Evolutionary conservation across 371 early-diverging fungal genomes (phyloP), one percentile per base, ranked within the genome.

Genomic region (Choanephora cucurbitarum): DNA sequence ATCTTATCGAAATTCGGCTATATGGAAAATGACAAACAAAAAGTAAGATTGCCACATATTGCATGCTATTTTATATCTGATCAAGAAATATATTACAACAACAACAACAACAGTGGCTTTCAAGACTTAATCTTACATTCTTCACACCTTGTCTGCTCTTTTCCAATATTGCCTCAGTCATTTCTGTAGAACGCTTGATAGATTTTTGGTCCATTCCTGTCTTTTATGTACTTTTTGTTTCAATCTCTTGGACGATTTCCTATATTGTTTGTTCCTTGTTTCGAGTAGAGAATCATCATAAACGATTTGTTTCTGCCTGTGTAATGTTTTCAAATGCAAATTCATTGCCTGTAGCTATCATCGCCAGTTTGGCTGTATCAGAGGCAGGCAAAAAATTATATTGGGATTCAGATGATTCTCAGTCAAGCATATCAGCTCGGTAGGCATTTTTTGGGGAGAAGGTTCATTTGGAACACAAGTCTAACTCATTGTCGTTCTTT

Each of bases 241-340:
- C 49, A 4, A 45, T 74, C 1, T 60, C 64, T 6, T 76, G 52
- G 45, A 18, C 41, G 8, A 17, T 57, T 5, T 56, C 65, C 14
- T 67, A 72, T 11, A 44, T 73, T 14, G 52, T 79, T 7, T 69
- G 82, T 15, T 72, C 78, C 42, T 8, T 79, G 10, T 71, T 80
- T 19, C 75, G 83, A 18, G 63, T 84, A 19, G 42, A 28, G 19
- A 28, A 32, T 49, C 42, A 48, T n/a, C 83, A 85, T 40, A 79
- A 73, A 3, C 84, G 82, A 5, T 83, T 91, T 58, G 80, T 86
- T 14, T 72, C 75, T 18, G 86, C 85, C 0, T 84, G 88, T 18
- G 74, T 81, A 40, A 77, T 91, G 62, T 89, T 89, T 49, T 75
- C 78, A 49, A 91, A 91, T 60, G 81, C 87, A 31, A 91, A 91